phyloP scores from a whole-genome alignment of 176 grass and related monocot genomes.

The Cocos nucifera region DNA sequence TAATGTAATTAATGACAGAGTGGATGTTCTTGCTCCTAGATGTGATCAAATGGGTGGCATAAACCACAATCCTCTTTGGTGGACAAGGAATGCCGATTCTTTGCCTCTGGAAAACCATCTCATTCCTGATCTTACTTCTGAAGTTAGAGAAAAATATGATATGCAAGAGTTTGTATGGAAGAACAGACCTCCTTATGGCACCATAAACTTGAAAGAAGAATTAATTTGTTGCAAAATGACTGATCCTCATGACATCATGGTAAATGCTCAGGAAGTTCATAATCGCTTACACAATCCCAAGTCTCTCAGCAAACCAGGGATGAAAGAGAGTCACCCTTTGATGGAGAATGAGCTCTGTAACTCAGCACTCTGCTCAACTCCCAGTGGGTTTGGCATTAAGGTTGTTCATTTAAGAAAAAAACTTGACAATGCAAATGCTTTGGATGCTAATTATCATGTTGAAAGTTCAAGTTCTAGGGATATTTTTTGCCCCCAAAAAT shows the following conservation, averaged over 20 bases:
- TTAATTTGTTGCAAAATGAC: conserved; percentile 6
- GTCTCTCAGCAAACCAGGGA: conserved; percentile 26
- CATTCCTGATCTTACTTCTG: conserved; percentile 24
- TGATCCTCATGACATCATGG: conserved; percentile 19
- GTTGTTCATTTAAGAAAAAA: conserved; percentile 35
- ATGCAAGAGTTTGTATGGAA: neutral
- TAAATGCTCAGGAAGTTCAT: conserved; percentile 25
- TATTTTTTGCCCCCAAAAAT: conserved; percentile 26
- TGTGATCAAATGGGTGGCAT: conserved; percentile 15
- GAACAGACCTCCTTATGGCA: conserved; percentile 21
- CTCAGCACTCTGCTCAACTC: conserved; percentile 16
- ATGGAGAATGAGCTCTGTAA: conserved; percentile 30
- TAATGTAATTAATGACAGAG: conserved; percentile 11
- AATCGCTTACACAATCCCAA: conserved; percentile 25
- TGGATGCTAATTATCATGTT: conserved; percentile 24
- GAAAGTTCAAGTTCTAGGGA: conserved; percentile 26
- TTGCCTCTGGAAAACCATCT: conserved; percentile 29
- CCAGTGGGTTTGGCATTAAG: conserved; percentile 24
- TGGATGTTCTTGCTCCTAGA: conserved; percentile 10
- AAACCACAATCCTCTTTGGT: conserved; percentile 20
- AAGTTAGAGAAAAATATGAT: conserved; percentile 13
- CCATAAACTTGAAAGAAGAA: conserved; percentile 27
- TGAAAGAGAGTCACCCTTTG: conserved; percentile 23
- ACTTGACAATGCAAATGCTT: conserved; percentile 16
- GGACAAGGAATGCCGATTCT: conserved; percentile 20